These are phyloP conservation scores for Vigna reflexopilosa DNA, from an alignment of 306 rosid genomes.

Conservation along the genomic window DNA sequence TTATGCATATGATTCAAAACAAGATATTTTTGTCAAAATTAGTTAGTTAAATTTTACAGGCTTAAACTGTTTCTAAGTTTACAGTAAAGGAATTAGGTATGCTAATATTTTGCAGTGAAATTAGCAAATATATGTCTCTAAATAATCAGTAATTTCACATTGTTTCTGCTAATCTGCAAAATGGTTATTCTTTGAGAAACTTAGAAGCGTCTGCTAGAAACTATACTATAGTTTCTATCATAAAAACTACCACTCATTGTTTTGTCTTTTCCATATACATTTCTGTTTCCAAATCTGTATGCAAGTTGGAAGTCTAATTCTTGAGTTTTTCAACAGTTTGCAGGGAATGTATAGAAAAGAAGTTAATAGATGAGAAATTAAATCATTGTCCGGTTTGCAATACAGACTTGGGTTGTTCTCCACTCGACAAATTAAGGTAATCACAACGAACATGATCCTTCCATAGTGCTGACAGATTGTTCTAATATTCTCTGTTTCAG, in stretches of 20 bases:
- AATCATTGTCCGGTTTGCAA: constrained; percentile 68
- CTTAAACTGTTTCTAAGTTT: constrained; percentile 1
- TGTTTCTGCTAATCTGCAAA: background rate
- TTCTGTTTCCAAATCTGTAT: background rate
- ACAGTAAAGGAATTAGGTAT: constrained; percentile 4
- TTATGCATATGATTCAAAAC: constrained; percentile 15
- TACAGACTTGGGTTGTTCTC: constrained; percentile 59
- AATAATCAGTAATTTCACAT: background rate
- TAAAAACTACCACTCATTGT: background rate
- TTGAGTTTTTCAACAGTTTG: constrained; percentile 63
- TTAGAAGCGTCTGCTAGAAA: background rate
- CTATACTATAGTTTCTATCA: background rate
- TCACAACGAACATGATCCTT: constrained; percentile 20
- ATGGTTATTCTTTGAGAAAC: background rate
- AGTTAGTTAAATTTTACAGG: background rate
- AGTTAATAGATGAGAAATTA: constrained; percentile 52
- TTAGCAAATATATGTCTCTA: constrained; percentile 1
- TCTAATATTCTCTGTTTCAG: background rate
- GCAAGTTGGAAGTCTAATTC: constrained; percentile 4
- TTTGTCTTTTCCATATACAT: background rate
- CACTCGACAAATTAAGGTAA: constrained; percentile 70
- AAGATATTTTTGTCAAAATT: background rate
- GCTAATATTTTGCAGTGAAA: background rate
- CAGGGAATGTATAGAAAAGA: constrained; percentile 68
- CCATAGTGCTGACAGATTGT: background rate